Conservation (phyloP, 2,329 filamentous ascomycete genomes). For the Claviceps spartinae region DNA sequence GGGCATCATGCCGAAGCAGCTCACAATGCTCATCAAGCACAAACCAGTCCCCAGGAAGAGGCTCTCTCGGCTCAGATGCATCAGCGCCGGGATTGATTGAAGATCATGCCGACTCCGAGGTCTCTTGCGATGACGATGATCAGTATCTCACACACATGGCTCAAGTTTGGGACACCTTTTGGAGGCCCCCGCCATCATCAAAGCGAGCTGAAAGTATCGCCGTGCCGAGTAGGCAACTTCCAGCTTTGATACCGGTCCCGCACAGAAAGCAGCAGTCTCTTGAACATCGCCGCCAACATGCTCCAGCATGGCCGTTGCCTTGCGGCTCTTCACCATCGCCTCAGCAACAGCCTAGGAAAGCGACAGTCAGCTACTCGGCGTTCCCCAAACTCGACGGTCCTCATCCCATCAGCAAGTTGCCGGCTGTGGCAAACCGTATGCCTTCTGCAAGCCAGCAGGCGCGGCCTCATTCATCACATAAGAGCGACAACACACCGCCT, state of each 20-base stretch:
- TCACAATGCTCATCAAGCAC: slow-evolving; percentile 3
- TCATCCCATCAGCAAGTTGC: slow-evolving; percentile 2
- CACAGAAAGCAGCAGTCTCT: slow-evolving; percentile 7
- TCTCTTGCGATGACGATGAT: slow-evolving; percentile 36
- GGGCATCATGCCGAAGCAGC: not conserved
- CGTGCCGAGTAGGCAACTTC: slow-evolving; percentile 17
- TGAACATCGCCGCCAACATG: slow-evolving; percentile 5
- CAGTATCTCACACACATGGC: slow-evolving; percentile 31
- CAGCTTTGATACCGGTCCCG: slow-evolving; percentile 18
- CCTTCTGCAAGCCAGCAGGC: not conserved
- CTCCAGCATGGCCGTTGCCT: slow-evolving; percentile 16
- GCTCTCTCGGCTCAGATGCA: slow-evolving; percentile 28
- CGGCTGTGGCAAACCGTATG: not conserved
- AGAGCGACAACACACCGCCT: slow-evolving; percentile 10
- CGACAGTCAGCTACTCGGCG: slow-evolving; percentile 24
- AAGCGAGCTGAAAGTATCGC: slow-evolving; percentile 4
- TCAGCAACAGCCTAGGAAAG: slow-evolving; percentile 9
- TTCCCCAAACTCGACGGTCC: slow-evolving; percentile 22
- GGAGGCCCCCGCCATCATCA: slow-evolving; percentile 13
- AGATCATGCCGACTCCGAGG: slow-evolving; percentile 36
- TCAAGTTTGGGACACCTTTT: slow-evolving; percentile 40
- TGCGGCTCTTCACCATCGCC: slow-evolving; percentile 6
- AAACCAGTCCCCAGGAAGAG: slow-evolving; percentile 1
- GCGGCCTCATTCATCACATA: not conserved
- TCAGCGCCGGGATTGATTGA: slow-evolving; percentile 37